Evolutionary conservation across 805 yeast genomes (phyloP).

Genomic region (Candida andamanensis): DNA sequence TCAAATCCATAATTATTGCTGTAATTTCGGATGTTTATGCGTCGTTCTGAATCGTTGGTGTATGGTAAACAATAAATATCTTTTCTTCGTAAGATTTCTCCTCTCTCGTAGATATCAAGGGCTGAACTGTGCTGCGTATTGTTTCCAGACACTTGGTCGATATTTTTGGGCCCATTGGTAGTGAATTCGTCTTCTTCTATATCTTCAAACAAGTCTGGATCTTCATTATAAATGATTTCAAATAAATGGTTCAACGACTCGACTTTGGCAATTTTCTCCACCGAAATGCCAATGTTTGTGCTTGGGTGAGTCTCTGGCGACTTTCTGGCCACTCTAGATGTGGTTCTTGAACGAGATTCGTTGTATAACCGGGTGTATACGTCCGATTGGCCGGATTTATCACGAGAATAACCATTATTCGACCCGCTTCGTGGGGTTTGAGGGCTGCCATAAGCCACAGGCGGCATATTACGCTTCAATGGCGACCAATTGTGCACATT

Average conservation of each 20-base stretch:
- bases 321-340: too few species aligned
- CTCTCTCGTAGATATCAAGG: conserved; percentile 53
- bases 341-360: conserved; percentile 3
- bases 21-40: conserved; percentile 33
- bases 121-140: conserved; percentile 1
- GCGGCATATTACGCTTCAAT: background rate
- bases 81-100: conserved; percentile 49
- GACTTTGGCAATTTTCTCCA: background rate
- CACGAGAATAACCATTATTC: background rate
- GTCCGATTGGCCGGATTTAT: too few species aligned
- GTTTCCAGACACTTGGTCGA: conserved; percentile 2
- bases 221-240: conserved; percentile 18
- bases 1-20: conserved; percentile 65
- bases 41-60: conserved; percentile 6
- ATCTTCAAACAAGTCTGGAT: conserved; percentile 22
- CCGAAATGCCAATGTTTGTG: background rate
- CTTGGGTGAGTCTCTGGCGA: too few species aligned
- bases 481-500: background rate
- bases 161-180: conserved; percentile 5
- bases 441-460: background rate
- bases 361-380: conserved; percentile 12
- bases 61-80: conserved; percentile 50
- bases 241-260: conserved; percentile 15
- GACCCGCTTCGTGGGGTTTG: background rate
- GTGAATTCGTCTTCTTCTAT: conserved; percentile 3